Percentiles rank a stretch among this genome's conserved stretches.
phyloP scores from a whole-genome alignment of 257 asterid genomes.

The Gentiana macrophylla region DNA sequence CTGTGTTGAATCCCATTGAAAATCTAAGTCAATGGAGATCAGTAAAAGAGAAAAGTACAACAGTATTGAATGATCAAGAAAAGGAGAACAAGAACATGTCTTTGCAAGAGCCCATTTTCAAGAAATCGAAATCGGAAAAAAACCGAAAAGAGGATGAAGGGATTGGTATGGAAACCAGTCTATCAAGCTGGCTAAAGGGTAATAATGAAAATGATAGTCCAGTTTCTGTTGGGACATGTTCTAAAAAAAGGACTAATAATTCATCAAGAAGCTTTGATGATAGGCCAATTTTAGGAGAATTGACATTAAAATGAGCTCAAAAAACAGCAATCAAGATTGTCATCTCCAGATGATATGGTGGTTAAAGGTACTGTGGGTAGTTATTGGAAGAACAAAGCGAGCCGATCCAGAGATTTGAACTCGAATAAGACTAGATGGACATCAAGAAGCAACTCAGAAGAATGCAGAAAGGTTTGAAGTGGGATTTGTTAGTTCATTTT shows the following conservation, averaged over 20 bases:
- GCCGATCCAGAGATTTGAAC: conserved; percentile 1
- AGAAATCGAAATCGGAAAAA: background rate
- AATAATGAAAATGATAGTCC: conserved; percentile 8
- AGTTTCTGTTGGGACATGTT: conserved; percentile 22
- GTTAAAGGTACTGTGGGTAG: conserved; percentile 39
- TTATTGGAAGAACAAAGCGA: conserved; percentile 34
- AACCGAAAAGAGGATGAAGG: conserved; percentile 4
- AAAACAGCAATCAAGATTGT: conserved; percentile 11
- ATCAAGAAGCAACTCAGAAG: background rate
- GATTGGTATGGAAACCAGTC: conserved; percentile 45
- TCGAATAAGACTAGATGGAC: conserved; percentile 7
- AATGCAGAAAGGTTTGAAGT: background rate
- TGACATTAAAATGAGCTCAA: conserved; percentile 14
- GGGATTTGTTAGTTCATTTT: too few species aligned
- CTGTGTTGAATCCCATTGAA: conserved; percentile 17
- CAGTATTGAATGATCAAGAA: conserved; percentile 6
- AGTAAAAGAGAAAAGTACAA: conserved; percentile 3
- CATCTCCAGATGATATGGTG: conserved; percentile 20
- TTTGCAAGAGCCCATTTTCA: background rate
- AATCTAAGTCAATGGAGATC: conserved; percentile 12
- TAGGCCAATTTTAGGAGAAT: conserved; percentile 28
- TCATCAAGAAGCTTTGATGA: conserved; percentile 18
- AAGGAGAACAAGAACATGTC: conserved; percentile 29
- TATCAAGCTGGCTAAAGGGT: conserved; percentile 54
- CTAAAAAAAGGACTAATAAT: conserved; percentile 24